Evolutionary conservation across 306 rosid genomes (phyloP), one percentile per base, ranked within the genome.

Genomic region (Cotoneaster glaucophyllus): DNA sequence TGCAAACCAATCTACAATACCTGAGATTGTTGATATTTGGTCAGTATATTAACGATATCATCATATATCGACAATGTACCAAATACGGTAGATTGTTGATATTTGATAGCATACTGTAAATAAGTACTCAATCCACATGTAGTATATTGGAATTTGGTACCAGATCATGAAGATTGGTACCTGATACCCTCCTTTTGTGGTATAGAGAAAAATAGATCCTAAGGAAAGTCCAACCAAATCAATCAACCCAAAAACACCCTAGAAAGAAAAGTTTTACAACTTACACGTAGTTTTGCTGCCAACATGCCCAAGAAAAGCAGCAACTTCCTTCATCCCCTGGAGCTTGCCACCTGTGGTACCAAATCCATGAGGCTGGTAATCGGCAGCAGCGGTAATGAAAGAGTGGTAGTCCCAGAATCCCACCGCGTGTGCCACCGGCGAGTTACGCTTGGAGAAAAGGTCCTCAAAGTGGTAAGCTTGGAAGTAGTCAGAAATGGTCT

Each of bases 371-470:
- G 97, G 98, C 83, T 94, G 91, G 25, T 64, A 91, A 52, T 69
- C 43, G 0, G 98, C 84, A 3, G 98, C 87, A 1, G 98, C 98
- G 8, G 81, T 52, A 6, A 94, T 90, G 79, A 94, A 94, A 3
- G 98, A 87, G 32, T 79, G 91, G 53, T 86, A 94, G 69, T 94
- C 98, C 98, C 98, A 94, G 48, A 94, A 94, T 0, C 97, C 98
- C 4, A 71, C 90, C 0, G 98, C 98, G 11, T 94, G 93, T 0
- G 97, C 97, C 52, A 91, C 86, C 0, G 98, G 98, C 2, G 94
- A 4, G 64, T 91, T 94, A 10, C 98, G 74, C 80, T 91, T 94
- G 0, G 97, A 78, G 76, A 94, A 94, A 6, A 91, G 87, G 70
- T 87, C 84, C 88, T 94, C 98, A 24, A 94, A 94, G 74, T 94